Evolutionary conservation across 2,329 filamentous ascomycete species (phyloP).

Genomic region (Huntiella savannae): DNA sequence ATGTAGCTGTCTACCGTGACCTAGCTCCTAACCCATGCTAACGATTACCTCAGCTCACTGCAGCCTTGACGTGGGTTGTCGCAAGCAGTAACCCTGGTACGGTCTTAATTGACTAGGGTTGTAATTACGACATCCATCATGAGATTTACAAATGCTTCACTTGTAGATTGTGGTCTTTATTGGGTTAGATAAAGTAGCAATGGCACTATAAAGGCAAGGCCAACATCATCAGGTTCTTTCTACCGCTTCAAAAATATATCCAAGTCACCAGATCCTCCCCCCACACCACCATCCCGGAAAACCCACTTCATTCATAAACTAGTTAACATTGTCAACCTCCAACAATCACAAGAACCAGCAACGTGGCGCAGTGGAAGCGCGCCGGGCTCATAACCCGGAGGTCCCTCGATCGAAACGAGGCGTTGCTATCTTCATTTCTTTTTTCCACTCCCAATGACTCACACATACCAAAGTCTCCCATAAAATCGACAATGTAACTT

Average conservation of each 20-base stretch:
- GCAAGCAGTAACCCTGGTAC: not conserved
- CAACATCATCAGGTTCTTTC: not conserved
- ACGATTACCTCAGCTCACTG: conserved; percentile 12
- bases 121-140: not conserved
- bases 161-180: no score
- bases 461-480: no score
- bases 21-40: not conserved
- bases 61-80: conserved; percentile 9
- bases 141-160: no score
- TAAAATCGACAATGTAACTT: no score
- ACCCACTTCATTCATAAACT: no score
- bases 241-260: not conserved
- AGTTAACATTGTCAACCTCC: no score
- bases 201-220: no score
- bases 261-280: not conserved
- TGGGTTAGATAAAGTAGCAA: no score
- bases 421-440: conserved; percentile 4
- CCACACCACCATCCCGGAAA: not conserved
- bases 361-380: conserved; percentile 12
- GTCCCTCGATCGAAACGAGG: conserved; percentile 12
- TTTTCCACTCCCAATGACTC: not conserved
- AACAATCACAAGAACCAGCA: conserved; percentile 1
- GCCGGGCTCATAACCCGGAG: conserved; percentile 12
- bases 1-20: not conserved
- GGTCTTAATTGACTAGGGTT: not conserved